Conservation (phyloP, 2,329 filamentous ascomycete species). For the Xylaria sp. region DNA sequence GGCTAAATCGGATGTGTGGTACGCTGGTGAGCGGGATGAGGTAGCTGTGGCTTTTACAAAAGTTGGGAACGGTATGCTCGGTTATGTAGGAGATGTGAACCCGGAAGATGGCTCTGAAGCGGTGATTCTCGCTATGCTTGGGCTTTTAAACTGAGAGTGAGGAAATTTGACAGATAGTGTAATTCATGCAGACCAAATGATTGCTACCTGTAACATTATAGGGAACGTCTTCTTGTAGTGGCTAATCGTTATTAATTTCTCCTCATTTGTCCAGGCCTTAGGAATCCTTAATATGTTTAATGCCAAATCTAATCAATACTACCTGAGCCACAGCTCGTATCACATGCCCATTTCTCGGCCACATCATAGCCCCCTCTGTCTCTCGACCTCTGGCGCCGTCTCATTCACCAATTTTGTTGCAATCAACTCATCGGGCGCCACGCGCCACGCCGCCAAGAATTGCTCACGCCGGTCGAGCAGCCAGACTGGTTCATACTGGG, state of each 20-base stretch:
- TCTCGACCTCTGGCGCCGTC: too few species aligned
- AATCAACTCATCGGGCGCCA: too few species aligned
- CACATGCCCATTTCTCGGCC: too few species aligned
- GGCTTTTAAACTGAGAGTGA: too few species aligned
- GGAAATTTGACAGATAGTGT: conserved; percentile 1
- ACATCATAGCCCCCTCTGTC: too few species aligned
- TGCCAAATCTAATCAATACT: not conserved
- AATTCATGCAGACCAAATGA: conserved; percentile 10
- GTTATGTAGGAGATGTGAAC: conserved; percentile 49
- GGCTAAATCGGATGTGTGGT: conserved; percentile 41
- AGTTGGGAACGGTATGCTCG: conserved; percentile 44
- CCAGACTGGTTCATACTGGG: too few species aligned
- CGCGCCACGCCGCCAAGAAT: too few species aligned
- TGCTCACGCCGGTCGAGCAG: too few species aligned
- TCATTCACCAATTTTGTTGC: too few species aligned
- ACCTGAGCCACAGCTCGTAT: too few species aligned
- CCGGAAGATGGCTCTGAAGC: conserved; percentile 36
- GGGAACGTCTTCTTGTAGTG: not conserved
- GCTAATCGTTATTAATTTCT: not conserved
- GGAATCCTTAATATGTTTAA: not conserved
- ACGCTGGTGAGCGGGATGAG: conserved; percentile 34
- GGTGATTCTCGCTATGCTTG: conserved; percentile 47
- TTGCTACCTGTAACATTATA: conserved; percentile 15
- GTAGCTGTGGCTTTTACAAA: conserved; percentile 42
- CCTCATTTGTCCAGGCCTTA: not conserved